Conservation (phyloP, 345 rosid genomes). For the Raphanus raphanistrum region DNA sequence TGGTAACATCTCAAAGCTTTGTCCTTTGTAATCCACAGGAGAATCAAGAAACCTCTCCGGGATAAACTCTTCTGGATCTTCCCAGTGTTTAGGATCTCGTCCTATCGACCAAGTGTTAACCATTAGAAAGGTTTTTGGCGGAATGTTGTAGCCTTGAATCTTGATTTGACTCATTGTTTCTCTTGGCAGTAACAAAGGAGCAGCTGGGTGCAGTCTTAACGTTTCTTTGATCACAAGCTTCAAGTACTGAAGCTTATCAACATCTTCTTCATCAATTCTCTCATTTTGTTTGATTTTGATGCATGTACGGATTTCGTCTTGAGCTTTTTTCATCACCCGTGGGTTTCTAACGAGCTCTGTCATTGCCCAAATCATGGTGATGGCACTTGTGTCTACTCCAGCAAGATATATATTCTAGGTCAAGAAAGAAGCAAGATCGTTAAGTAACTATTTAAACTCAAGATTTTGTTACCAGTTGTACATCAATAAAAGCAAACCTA, state of each 20-base stretch:
- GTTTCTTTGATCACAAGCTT: conserved; percentile 52
- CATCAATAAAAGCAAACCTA: background rate
- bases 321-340: conserved; percentile 5
- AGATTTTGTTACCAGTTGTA: background rate
- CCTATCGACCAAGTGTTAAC: conserved; percentile 36
- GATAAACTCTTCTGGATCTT: conserved; percentile 33
- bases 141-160: conserved; percentile 30
- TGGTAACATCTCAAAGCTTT: conserved; percentile 54
- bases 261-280: conserved; percentile 40
- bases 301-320: conserved; percentile 15
- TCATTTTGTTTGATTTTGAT: conserved; percentile 33
- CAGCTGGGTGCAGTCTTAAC: conserved; percentile 45
- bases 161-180: conserved; percentile 46
- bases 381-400: conserved; percentile 32
- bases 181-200: conserved; percentile 50
- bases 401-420: conserved; percentile 26
- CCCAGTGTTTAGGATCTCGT: conserved; percentile 45
- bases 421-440: background rate
- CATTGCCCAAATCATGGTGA: conserved; percentile 30
- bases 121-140: background rate
- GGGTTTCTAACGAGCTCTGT: conserved; percentile 26
- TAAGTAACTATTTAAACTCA: background rate
- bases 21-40: conserved; percentile 46
- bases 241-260: conserved; percentile 44
- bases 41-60: conserved; percentile 51